Conservation (phyloP, 169 alveolate species). For the Plasmodium adleri region DNA sequence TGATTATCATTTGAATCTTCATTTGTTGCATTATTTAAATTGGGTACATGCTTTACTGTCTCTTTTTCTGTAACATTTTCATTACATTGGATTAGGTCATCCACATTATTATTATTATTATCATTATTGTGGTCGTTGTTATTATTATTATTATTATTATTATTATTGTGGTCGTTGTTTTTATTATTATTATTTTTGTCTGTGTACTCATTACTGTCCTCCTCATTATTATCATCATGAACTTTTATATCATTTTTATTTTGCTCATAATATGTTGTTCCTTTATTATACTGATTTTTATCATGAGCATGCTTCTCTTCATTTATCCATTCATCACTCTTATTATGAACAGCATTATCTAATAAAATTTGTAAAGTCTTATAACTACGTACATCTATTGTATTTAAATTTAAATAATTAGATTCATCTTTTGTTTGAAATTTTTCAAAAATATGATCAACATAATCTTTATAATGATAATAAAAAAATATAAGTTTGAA, state of each 20-base stretch:
- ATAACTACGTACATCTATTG: slow-evolving; percentile 57
- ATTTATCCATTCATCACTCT: background rate
- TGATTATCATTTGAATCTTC: background rate
- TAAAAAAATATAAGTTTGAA: slow-evolving; percentile 42
- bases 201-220: background rate
- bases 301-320: background rate
- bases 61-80: no score
- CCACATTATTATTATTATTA: no score
- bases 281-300: background rate
- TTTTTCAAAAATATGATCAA: slow-evolving; percentile 6
- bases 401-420: slow-evolving; percentile 31
- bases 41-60: no score
- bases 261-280: background rate
- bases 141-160: background rate
- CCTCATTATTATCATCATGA: slow-evolving; percentile 5
- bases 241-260: background rate
- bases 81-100: no score
- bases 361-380: slow-evolving; percentile 46
- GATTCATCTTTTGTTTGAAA: background rate
- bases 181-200: background rate
- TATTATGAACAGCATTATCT: slow-evolving; percentile 11
- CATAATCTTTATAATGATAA: slow-evolving; percentile 34
- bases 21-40: no score
- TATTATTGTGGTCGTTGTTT: no score
- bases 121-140: no score